These are phyloP conservation scores for Komagataella ulmi DNA, from an alignment of 805 yeast species.

Conservation along the genomic window DNA sequence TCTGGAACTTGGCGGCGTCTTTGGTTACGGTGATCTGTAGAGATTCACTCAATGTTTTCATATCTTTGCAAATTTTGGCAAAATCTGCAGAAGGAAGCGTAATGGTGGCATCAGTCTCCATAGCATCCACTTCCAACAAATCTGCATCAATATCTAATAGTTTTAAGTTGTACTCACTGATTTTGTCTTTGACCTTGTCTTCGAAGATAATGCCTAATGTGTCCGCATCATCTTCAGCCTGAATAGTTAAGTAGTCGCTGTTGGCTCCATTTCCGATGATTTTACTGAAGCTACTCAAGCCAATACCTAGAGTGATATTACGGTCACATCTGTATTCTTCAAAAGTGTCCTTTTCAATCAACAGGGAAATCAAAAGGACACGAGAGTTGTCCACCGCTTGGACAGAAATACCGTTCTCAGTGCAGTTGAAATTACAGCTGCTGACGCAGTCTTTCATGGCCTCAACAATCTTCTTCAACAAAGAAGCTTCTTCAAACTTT, in stretches of 20 bases:
- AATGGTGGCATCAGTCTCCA: slow-evolving; percentile 78
- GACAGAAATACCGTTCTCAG: slow-evolving; percentile 87
- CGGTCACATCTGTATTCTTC: slow-evolving; percentile 91
- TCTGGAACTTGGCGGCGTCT: slow-evolving; percentile 78
- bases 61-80: slow-evolving; percentile 80
- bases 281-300: slow-evolving; percentile 75
- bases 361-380: slow-evolving; percentile 78
- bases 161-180: slow-evolving; percentile 82
- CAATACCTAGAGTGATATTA: slow-evolving; percentile 83
- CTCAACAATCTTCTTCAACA: slow-evolving; percentile 86
- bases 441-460: slow-evolving; percentile 91
- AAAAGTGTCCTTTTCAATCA: slow-evolving; percentile 82
- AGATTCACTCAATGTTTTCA: slow-evolving; percentile 78
- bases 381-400: slow-evolving; percentile 98
- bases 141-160: slow-evolving; percentile 96
- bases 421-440: slow-evolving; percentile 91
- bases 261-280: slow-evolving; percentile 85
- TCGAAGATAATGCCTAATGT: slow-evolving; percentile 73
- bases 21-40: slow-evolving; percentile 77
- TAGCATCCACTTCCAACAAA: slow-evolving; percentile 83
- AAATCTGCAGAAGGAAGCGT: slow-evolving; percentile 84
- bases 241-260: slow-evolving; percentile 74
- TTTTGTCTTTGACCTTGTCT: slow-evolving; percentile 81
- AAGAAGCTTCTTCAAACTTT: slow-evolving; percentile 84
- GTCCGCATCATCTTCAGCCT: slow-evolving; percentile 73